Evolutionary conservation across 768 basidiomycete species (phyloP).

Genomic region (Boletellus sp.): DNA sequence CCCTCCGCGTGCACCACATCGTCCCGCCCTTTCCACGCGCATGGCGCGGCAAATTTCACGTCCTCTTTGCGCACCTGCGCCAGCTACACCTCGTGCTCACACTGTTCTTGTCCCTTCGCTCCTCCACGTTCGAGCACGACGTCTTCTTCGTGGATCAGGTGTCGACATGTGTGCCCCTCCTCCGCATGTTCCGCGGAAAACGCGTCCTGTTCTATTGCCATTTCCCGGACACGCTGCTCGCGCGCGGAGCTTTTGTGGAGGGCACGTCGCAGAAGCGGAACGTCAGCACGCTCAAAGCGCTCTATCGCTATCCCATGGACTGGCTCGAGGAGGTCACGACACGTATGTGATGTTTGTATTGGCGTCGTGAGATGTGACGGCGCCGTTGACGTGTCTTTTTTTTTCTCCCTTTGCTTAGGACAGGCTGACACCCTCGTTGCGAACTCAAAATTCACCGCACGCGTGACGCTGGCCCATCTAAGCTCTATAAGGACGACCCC

Average conservation of each 20-base stretch:
- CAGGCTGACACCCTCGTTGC: conserved; percentile 89
- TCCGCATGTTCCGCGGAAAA: conserved; percentile 62
- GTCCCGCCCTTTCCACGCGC: conserved; percentile 77
- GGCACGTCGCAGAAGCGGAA: conserved; percentile 42
- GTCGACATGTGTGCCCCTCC: conserved; percentile 84
- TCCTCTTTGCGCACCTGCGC: conserved; percentile 82
- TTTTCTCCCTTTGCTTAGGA: too few species aligned
- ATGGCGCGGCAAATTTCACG: conserved; percentile 76
- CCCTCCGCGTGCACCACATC: conserved; percentile 70
- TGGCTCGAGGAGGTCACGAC: conserved; percentile 88
- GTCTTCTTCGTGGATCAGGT: conserved; percentile 95
- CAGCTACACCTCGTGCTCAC: conserved; percentile 72
- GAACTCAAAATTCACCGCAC: conserved; percentile 88
- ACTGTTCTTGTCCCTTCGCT: conserved; percentile 49
- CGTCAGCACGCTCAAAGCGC: conserved; percentile 53
- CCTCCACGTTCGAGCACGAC: conserved; percentile 52
- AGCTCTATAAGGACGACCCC: conserved; percentile 58
- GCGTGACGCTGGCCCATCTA: conserved; percentile 75
- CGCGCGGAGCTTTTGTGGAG: conserved; percentile 61
- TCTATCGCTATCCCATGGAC: conserved; percentile 90
- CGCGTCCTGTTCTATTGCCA: conserved; percentile 97
- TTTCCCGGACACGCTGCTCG: conserved; percentile 92
- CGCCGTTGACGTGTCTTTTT: not conserved
- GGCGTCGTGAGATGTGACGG: not conserved
- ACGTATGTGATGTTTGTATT: conserved; percentile 43